A percentile compares a stretch with the other conserved stretches of the same genome.
Conservation (phyloP, 106 monocot genomes). For the Posidonia australis region DNA sequence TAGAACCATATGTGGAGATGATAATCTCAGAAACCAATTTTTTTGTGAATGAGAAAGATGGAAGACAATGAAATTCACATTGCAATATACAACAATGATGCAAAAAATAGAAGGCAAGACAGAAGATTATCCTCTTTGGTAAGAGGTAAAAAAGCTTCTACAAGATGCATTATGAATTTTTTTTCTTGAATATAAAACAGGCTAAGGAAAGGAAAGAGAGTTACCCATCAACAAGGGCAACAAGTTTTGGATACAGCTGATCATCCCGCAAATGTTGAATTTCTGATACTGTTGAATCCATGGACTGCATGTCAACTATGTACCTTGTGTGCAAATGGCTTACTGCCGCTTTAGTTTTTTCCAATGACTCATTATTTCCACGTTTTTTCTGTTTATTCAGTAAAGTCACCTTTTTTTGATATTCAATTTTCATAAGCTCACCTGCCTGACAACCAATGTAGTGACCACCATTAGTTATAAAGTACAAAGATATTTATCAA, state of each 20-base stretch:
- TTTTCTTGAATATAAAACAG: too few relatives aligned
- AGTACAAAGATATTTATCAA: neutral
- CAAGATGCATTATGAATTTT: too few relatives aligned
- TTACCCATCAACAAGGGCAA: conserved; percentile 72
- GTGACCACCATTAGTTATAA: neutral
- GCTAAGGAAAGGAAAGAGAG: neutral
- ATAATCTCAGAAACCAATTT: too few relatives aligned
- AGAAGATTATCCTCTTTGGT: too few relatives aligned
- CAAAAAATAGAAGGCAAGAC: too few relatives aligned
- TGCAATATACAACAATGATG: too few relatives aligned
- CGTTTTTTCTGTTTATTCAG: conserved; percentile 74
- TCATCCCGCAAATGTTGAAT: conserved; percentile 70
- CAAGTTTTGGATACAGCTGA: conserved; percentile 56
- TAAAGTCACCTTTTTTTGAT: conserved; percentile 56
- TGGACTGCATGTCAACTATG: conserved; percentile 87
- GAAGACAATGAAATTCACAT: too few relatives aligned
- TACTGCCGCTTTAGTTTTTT: conserved; percentile 69
- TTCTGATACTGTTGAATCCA: conserved; percentile 89
- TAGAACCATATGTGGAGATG: too few relatives aligned
- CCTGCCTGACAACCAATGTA: conserved; percentile 33
- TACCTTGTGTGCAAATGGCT: conserved; percentile 87
- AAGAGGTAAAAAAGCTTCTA: too few relatives aligned
- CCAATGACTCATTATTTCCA: conserved; percentile 35
- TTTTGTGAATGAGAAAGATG: too few relatives aligned
- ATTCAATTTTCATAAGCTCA: conserved; percentile 82